Percentiles rank a stretch among this genome's conserved stretches.
Evolutionary conservation across 768 basidiomycete species (phyloP).

Genomic region (Auricularia heimuer): DNA sequence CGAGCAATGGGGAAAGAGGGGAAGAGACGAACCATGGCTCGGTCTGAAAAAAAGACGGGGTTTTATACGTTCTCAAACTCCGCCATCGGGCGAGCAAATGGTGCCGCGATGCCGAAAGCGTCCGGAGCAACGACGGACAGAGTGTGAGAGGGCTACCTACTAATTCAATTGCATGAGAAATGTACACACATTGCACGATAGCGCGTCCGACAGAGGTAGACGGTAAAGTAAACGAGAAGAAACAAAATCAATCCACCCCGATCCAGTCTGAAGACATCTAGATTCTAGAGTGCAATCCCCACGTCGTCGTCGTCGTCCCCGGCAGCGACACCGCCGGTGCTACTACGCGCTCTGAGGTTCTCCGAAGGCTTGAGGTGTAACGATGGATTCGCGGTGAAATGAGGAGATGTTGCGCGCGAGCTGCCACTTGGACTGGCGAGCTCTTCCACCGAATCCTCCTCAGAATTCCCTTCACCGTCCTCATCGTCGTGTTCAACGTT

Average conservation of each 20-base stretch:
- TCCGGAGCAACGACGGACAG: too few species aligned
- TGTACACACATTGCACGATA: too few species aligned
- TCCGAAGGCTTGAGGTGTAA: background rate
- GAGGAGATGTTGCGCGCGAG: background rate
- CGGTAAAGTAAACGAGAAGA: too few species aligned
- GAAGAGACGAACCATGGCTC: background rate
- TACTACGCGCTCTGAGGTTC: background rate
- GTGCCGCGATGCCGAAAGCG: too few species aligned
- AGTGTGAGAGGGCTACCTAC: too few species aligned
- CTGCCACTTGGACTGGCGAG: background rate
- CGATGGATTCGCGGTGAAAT: background rate
- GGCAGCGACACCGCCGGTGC: background rate
- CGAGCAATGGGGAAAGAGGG: background rate
- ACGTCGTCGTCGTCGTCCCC: background rate
- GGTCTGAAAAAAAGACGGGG: too few species aligned
- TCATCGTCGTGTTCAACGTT: slow-evolving; percentile 27
- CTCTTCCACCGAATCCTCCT: slow-evolving; percentile 12
- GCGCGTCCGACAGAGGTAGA: too few species aligned
- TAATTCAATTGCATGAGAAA: too few species aligned
- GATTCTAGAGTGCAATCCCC: background rate
- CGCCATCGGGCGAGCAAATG: too few species aligned
- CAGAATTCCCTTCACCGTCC: slow-evolving; percentile 21
- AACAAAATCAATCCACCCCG: too few species aligned
- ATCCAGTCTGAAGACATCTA: too few species aligned
- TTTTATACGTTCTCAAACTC: too few species aligned